Base-by-base conservation (phyloP, 2,329 filamentous ascomycete genomes). In the Diaporthe vaccinii region DNA sequence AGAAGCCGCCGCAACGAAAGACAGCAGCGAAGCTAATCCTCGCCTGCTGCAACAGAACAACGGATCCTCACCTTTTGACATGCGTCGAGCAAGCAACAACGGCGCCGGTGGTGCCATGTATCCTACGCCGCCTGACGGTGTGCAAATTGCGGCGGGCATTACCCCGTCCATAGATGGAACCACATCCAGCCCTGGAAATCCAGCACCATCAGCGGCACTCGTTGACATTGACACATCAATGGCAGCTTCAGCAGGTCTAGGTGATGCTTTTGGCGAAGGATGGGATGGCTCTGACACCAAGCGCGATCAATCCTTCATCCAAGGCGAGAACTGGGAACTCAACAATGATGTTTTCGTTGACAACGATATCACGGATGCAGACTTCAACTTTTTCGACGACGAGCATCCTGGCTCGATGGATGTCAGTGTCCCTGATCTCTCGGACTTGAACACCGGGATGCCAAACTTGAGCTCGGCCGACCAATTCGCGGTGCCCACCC, bases 371-470 rank as follows among this genome's bases (percentile, higher is more conserved):
- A 95, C 93, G 1, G 94, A 97, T 78, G 94, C 91, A 8, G 94
- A 97, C 80, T 96, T 96, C 81, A 94, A 90, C 81, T 96, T 96
- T 82, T 96, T 96, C 78, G 94, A 96, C 79, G 92, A 93, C 79
- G 92, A 93, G 76, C 84, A 89, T 36, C 86, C 89, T 4, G 85
- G 82, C 3, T 84, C 82, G 15, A 82, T 84, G 34, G 85, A 85
- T 57, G 75, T 87, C 55, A 84, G 85, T 46, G 77, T 84, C 3
- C 78, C 84, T 15, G 82, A 79, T 36, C 72, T 84, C 46, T 77
- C 82, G 15, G 81, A 80, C 10, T 78, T 84, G 53, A 75, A 79
- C 22, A 78, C 78, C 39, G 73, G 31, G 15, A 39, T 73, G 22
- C 65, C 68, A 41, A 65, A 36, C 39, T 17, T 53, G 49, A 69